Evolutionary conservation across 768 basidiomycete species (phyloP), one percentile per base, ranked within the genome.

Genomic region (Amylocystis lapponica): DNA sequence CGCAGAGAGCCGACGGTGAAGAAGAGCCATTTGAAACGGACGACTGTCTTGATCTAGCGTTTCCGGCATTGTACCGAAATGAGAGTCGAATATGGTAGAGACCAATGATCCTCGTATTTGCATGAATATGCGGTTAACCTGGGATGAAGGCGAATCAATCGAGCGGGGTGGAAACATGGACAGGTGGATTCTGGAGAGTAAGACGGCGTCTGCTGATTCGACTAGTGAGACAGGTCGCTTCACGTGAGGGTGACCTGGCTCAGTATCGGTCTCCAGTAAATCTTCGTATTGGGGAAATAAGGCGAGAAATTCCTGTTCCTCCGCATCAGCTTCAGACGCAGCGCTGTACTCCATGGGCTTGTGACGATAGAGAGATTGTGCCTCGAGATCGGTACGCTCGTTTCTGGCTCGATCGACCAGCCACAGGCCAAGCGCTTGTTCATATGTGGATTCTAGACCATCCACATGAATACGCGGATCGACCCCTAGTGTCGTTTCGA

Each of bases 231-330:
- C 33, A 46, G 27, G 16, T 37, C 49, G 54, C 33, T 45, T 41
- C 11, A 17, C 5, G 27, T 22, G 33, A 14, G 16, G 21, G 19
- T n/a, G 8, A 10, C 17, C 25, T n/a, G 10, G 36, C 12, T 4
- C 16, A 9, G 6, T 16, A 11, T 48, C 35, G 17, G 55, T 50
- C 26, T 73, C 67, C 13, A 81, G 59, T 20, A 62, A 69, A 43
- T 84, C 76, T 25, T 84, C 86, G 52, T 81, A 95, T 10, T 79
- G 79, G 11, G 96, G 96, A 63, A 99, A 99, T 22, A 98, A 60
- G 5, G 76, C 66, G 34, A 81, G 64, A 55, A 98, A 90, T 52
- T 98, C 96, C 48, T 72, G 71, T 60, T 86, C 87, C 57, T 96
- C 91, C 27, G 76, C 57, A 54, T 91, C 86, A 4, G 76, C 78